Conservation (phyloP, 345 rosid species). For the Acer yangbiense region DNA sequence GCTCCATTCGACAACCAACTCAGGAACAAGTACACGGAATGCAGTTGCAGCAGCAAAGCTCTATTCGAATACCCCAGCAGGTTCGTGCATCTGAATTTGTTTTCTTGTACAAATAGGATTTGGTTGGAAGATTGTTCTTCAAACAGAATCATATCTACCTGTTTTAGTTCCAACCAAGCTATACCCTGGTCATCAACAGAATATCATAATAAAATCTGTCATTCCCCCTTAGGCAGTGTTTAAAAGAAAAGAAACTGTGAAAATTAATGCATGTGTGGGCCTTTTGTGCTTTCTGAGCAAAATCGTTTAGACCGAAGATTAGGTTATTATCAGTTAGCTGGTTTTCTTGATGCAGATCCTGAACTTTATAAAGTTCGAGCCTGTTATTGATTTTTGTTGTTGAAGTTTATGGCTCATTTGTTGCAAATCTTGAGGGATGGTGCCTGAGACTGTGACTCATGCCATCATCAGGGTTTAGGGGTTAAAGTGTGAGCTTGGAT, state of each 20-base stretch:
- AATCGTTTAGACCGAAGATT: not conserved
- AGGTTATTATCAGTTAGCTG: not conserved
- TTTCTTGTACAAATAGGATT: not conserved
- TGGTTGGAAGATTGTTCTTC: not conserved
- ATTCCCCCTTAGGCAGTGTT: not conserved
- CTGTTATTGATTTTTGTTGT: not conserved
- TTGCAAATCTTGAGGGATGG: not conserved
- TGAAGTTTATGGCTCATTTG: not conserved
- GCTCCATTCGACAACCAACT: slow-evolving; percentile 53
- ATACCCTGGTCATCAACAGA: slow-evolving; percentile 8
- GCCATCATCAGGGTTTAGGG: not conserved
- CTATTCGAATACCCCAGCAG: slow-evolving; percentile 69
- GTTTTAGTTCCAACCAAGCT: not conserved
- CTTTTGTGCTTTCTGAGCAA: not conserved
- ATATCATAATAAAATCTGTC: not conserved
- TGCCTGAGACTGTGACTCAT: not conserved
- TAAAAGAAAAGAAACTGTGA: not conserved
- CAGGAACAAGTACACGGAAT: slow-evolving; percentile 66
- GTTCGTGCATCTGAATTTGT: slow-evolving; percentile 39
- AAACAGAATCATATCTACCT: not conserved
- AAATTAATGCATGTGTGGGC: not conserved
- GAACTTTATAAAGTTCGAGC: not conserved
- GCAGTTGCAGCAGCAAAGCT: slow-evolving; percentile 69
- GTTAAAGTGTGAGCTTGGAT: not conserved
- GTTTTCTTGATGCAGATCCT: not conserved